phyloP scores from a whole-genome alignment of 2,329 filamentous ascomycete species.

The Pestalotiopsis sp. region DNA sequence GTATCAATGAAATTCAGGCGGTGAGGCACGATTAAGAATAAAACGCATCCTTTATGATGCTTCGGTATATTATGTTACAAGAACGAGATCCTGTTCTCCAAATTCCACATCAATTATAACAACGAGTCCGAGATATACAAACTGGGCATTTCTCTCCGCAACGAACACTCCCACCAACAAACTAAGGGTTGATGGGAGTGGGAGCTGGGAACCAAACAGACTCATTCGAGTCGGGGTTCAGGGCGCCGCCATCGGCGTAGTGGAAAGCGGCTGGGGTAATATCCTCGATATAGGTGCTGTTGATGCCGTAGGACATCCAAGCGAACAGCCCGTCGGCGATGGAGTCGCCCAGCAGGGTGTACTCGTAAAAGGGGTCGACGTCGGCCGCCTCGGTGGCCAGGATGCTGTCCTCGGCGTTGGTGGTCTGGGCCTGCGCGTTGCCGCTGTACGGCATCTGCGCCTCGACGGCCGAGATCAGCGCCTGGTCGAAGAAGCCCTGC shows the following conservation, averaged over 20 bases:
- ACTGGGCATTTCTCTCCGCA: no score
- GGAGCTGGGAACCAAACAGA: background rate
- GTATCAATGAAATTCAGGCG: background rate
- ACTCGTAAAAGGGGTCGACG: constrained; percentile 6
- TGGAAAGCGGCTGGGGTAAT: constrained; percentile 23
- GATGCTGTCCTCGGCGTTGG: background rate
- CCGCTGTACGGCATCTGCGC: background rate
- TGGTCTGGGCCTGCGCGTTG: background rate
- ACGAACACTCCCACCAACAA: background rate
- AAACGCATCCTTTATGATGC: no score
- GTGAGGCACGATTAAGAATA: no score
- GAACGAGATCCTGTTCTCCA: no score
- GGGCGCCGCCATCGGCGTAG: constrained; percentile 24
- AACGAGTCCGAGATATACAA: no score
- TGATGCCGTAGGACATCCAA: constrained; percentile 41
- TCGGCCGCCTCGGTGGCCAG: background rate
- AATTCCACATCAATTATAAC: no score
- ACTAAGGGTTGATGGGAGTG: background rate
- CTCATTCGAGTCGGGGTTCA: constrained; percentile 6
- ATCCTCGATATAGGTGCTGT: constrained; percentile 24
- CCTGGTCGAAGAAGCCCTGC: constrained; percentile 68
- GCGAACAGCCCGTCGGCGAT: constrained; percentile 7
- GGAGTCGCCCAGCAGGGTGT: background rate
- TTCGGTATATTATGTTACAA: no score
- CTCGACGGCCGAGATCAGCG: constrained; percentile 44